phyloP scores from a whole-genome alignment of 2,329 filamentous ascomycete species.

The Lasiodiplodia sp. region DNA sequence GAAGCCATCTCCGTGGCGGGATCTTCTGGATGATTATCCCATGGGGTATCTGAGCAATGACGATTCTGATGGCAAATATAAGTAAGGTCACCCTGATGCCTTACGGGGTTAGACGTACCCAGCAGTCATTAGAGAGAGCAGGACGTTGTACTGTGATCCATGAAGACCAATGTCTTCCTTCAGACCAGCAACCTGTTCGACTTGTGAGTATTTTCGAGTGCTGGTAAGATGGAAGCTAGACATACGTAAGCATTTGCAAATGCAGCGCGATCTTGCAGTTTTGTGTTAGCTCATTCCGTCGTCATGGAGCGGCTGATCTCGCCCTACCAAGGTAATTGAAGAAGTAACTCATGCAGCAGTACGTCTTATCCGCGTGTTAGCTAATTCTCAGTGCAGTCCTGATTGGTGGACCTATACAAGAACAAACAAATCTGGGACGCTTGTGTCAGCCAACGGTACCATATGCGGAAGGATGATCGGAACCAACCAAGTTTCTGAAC shows the following conservation, averaged over 20 bases:
- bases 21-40: conserved; percentile 41
- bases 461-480: conserved; percentile 1
- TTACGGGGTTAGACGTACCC: conserved; percentile 32
- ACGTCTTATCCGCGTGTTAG: conserved; percentile 33
- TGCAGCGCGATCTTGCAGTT: conserved; percentile 35
- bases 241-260: conserved; percentile 42
- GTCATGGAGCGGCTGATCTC: neutral
- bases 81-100: too few species aligned
- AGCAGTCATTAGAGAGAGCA: conserved; percentile 41
- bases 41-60: conserved; percentile 41
- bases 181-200: conserved; percentile 37
- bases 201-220: neutral
- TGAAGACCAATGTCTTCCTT: conserved; percentile 38
- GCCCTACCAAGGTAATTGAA: conserved; percentile 41
- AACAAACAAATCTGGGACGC: conserved; percentile 38
- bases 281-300: conserved; percentile 18
- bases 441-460: neutral
- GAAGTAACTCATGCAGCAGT: conserved; percentile 43
- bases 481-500: conserved; percentile 39
- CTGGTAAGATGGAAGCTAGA: neutral
- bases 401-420: conserved; percentile 30
- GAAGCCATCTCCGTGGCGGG: conserved; percentile 40
- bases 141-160: conserved; percentile 42
- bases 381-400: neutral
- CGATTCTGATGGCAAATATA: conserved; percentile 28